A percentile compares a stretch with the other conserved stretches of the same genome.
Conservation (phyloP, 1,139 yeast species). For the Debaryomyces fabryi region DNA sequence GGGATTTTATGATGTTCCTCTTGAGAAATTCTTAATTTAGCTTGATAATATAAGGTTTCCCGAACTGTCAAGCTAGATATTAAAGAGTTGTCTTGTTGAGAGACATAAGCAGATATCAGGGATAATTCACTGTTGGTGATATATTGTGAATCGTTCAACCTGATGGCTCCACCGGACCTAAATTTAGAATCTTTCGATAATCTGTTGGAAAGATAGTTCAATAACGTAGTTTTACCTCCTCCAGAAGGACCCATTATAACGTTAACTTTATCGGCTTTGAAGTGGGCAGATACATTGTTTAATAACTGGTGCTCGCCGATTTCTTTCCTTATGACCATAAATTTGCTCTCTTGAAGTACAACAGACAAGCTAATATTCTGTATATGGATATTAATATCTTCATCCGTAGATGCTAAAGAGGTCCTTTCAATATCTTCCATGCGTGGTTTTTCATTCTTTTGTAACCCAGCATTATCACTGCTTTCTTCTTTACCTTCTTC, state of each 20-base stretch:
- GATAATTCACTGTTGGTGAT: slow-evolving; percentile 50
- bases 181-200: slow-evolving; percentile 40
- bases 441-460: neutral
- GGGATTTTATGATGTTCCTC: slow-evolving; percentile 37
- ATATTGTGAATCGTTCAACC: slow-evolving; percentile 27
- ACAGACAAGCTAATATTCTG: slow-evolving; percentile 25
- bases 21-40: slow-evolving; percentile 58
- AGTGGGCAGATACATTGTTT: slow-evolving; percentile 55
- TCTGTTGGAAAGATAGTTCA: slow-evolving; percentile 69
- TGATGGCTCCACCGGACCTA: slow-evolving; percentile 26
- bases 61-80: slow-evolving; percentile 72
- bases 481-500: slow-evolving; percentile 16
- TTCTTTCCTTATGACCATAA: slow-evolving; percentile 10
- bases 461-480: neutral
- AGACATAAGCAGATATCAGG: slow-evolving; percentile 66
- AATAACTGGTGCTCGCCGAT: slow-evolving; percentile 27
- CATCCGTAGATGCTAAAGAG: slow-evolving; percentile 2
- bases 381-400: slow-evolving; percentile 22
- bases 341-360: slow-evolving; percentile 11
- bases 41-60: slow-evolving; percentile 76
- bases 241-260: slow-evolving; percentile 93
- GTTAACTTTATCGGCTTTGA: slow-evolving; percentile 65
- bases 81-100: slow-evolving; percentile 77
- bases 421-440: neutral
- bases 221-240: slow-evolving; percentile 77